A percentile compares a stretch with the other conserved stretches of the same genome.
These are phyloP conservation scores for Peniophora sp. DNA, from an alignment of 1,284 basidiomycete species.

Conservation along the genomic window DNA sequence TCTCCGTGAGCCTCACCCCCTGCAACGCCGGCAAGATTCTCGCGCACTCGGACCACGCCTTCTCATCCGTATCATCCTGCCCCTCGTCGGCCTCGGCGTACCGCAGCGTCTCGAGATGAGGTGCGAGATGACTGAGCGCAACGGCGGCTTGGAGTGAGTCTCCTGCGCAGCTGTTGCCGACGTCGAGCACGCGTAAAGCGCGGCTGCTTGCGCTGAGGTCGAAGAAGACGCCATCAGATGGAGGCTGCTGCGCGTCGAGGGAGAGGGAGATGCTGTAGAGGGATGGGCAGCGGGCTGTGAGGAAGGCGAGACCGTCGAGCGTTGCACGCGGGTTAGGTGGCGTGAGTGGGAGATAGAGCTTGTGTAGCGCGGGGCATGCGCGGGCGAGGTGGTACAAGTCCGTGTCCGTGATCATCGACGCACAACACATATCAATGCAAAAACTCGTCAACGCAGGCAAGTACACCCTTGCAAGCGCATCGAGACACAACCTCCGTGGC, in stretches of 20 bases:
- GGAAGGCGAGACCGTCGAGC: neutral
- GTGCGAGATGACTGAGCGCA: constrained; percentile 68
- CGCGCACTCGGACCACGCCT: constrained; percentile 57
- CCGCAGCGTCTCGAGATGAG: constrained; percentile 55
- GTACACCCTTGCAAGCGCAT: constrained; percentile 47
- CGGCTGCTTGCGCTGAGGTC: constrained; percentile 45
- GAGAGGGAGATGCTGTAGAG: neutral
- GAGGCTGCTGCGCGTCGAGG: constrained; percentile 12
- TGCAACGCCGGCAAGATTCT: constrained; percentile 67
- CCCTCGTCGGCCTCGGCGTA: constrained; percentile 70
- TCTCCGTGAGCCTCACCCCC: constrained; percentile 51
- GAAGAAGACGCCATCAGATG: constrained; percentile 34
- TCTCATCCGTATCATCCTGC: constrained; percentile 54
- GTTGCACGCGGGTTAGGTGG: too few species aligned
- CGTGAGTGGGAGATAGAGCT: too few species aligned
- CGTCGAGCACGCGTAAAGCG: constrained; percentile 56
- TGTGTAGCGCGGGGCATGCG: too few species aligned
- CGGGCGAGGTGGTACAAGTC: too few species aligned
- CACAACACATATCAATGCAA: constrained; percentile 60
- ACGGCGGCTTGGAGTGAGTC: constrained; percentile 63
- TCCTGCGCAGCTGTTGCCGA: constrained; percentile 64
- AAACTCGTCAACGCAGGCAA: constrained; percentile 47
- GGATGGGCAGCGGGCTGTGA: neutral
- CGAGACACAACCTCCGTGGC: neutral
- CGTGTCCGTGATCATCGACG: constrained; percentile 10